Percentiles rank a stretch among this genome's conserved stretches.
phyloP scores from a whole-genome alignment of 108 stramenopile species.

The Skeletonema costatum region DNA sequence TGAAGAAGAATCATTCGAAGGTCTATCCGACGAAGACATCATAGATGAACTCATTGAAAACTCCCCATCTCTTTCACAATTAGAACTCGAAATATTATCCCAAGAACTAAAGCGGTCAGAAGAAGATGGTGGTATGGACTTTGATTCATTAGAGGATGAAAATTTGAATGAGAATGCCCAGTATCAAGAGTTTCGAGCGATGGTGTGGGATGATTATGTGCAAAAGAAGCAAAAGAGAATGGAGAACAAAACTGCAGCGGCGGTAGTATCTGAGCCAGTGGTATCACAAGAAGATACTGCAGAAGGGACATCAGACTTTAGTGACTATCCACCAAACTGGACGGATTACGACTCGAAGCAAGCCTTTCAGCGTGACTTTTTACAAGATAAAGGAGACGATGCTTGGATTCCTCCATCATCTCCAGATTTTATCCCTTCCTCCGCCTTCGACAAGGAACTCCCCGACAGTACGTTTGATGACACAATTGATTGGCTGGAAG shows the following conservation, averaged over 20 bases:
- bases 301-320: constrained; percentile 12
- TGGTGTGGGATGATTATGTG: constrained; percentile 42
- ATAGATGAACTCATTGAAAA: constrained; percentile 50
- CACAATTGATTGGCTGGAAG: constrained; percentile 74
- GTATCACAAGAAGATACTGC: neutral
- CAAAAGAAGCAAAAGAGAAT: constrained; percentile 4
- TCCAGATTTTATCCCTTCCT: constrained; percentile 34
- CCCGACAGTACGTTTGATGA: constrained; percentile 11
- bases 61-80: constrained; percentile 28
- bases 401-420: constrained; percentile 27
- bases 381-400: constrained; percentile 33
- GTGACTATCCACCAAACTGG: constrained; percentile 37
- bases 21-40: constrained; percentile 35
- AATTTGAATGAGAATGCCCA: constrained; percentile 22
- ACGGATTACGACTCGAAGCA: constrained; percentile 46
- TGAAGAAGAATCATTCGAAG: constrained; percentile 35
- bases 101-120: constrained; percentile 24
- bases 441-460: neutral
- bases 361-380: constrained; percentile 46
- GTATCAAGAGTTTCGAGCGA: constrained; percentile 33
- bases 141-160: constrained; percentile 19
- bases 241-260: neutral
- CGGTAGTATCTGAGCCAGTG: neutral
- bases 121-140: constrained; percentile 4
- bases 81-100: constrained; percentile 44